Percentiles rank a stretch among this genome's conserved stretches.
Conservation (phyloP, 176 grass and related monocot genomes). For the Panicum miliaceum region DNA sequence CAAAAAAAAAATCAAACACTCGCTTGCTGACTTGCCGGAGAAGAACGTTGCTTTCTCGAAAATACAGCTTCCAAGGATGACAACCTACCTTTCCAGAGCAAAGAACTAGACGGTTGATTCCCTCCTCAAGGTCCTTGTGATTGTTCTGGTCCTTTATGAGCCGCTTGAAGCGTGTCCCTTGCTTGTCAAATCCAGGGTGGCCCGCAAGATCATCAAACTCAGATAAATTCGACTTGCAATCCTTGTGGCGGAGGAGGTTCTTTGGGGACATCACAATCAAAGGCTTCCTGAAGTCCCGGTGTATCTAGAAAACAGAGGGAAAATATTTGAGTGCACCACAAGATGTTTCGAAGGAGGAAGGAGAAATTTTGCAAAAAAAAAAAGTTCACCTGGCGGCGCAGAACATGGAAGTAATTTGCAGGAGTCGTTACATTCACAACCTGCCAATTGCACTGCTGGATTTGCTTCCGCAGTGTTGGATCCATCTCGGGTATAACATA, state of each 20-base stretch:
- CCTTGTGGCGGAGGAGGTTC: conserved; percentile 93
- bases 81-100: conserved; percentile 87
- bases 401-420: conserved; percentile 96
- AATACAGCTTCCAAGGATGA: conserved; percentile 9
- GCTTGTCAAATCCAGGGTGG: conserved; percentile 94
- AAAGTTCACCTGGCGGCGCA: conserved; percentile 92
- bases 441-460: conserved; percentile 98
- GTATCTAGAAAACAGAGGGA: conserved; percentile 62
- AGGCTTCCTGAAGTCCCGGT: conserved; percentile 95
- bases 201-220: conserved; percentile 96
- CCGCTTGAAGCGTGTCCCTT: conserved; percentile 97
- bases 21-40: background rate
- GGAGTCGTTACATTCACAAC: conserved; percentile 97
- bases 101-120: conserved; percentile 84
- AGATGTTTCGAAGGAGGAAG: conserved; percentile 30
- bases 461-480: conserved; percentile 86
- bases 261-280: conserved; percentile 95
- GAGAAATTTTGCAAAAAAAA: background rate
- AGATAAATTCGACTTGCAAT: conserved; percentile 94
- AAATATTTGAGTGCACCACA: conserved; percentile 25
- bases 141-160: conserved; percentile 88
- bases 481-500: conserved; percentile 98
- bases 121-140: conserved; percentile 82
- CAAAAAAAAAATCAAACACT: no score
- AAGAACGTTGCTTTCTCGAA: background rate